A percentile compares a stretch with the other conserved stretches of the same genome.
These are phyloP conservation scores for Metschnikowia henanensis DNA, from an alignment of 805 yeast genomes.

Conservation along the genomic window DNA sequence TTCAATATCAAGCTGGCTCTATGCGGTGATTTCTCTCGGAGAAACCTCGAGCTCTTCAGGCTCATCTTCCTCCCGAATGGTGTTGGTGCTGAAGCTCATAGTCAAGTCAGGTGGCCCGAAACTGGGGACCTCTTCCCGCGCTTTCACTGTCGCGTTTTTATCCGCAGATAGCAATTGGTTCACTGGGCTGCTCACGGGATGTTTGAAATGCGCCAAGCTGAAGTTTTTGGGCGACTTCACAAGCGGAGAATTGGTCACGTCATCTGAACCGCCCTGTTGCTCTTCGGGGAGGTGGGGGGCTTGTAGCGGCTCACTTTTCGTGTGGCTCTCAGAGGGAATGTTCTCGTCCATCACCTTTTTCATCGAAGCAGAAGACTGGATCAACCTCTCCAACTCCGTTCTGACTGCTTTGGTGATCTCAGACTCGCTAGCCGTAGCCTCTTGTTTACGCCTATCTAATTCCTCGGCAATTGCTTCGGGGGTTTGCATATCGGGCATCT, in stretches of 20 bases:
- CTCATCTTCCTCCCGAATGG: conserved; percentile 43
- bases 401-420: conserved; percentile 36
- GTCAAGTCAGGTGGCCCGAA: conserved; percentile 18
- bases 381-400: conserved; percentile 28
- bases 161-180: conserved; percentile 30
- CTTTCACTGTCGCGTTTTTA: background rate
- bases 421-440: conserved; percentile 21
- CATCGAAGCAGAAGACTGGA: conserved; percentile 17
- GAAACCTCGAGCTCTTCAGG: conserved; percentile 22
- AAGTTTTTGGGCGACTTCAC: conserved; percentile 45
- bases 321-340: background rate
- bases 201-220: conserved; percentile 36
- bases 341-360: conserved; percentile 13
- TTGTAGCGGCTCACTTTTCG: background rate
- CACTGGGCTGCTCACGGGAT: conserved; percentile 35
- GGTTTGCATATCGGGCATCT: conserved; percentile 3
- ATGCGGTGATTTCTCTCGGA: background rate
- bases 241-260: conserved; percentile 14
- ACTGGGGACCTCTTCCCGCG: background rate
- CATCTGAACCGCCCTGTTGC: conserved; percentile 9
- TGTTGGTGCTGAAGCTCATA: conserved; percentile 36
- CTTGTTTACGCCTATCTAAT: conserved; percentile 9
- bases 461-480: conserved; percentile 11
- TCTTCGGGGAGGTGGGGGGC: background rate
- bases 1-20: too few species aligned